Evolutionary conservation across 768 basidiomycete genomes (phyloP).

Genomic region (Suillus paluster): DNA sequence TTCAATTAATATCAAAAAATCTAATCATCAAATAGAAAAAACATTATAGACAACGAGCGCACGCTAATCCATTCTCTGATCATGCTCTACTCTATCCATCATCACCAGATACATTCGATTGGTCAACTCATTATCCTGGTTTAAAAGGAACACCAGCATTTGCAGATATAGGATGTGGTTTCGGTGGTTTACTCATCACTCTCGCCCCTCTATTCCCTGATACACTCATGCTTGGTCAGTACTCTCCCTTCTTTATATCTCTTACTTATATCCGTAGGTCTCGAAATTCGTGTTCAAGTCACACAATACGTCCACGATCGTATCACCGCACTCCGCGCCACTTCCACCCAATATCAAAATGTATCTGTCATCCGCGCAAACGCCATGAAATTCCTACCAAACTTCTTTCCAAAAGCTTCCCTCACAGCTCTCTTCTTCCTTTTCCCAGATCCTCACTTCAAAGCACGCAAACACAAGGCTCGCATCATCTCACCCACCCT

Average conservation of each 20-base stretch:
- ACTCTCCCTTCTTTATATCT: slow-evolving; percentile 9
- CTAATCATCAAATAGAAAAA: slow-evolving; percentile 60
- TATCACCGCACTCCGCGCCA: slow-evolving; percentile 88
- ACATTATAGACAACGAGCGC: slow-evolving; percentile 82
- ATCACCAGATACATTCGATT: slow-evolving; percentile 77
- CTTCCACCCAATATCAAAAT: slow-evolving; percentile 73
- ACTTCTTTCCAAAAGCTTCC: slow-evolving; percentile 91
- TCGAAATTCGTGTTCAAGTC: slow-evolving; percentile 97
- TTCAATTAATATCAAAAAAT: neutral
- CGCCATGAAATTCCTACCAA: slow-evolving; percentile 98
- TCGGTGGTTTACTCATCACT: slow-evolving; percentile 89
- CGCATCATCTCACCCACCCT: slow-evolving; percentile 98
- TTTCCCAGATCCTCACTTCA: slow-evolving; percentile 99
- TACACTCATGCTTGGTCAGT: slow-evolving; percentile 88
- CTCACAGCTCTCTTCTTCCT: slow-evolving; percentile 95
- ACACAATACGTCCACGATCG: slow-evolving; percentile 96
- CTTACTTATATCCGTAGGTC: slow-evolving; percentile 52
- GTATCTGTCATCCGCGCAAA: slow-evolving; percentile 94
- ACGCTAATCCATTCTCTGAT: slow-evolving; percentile 87
- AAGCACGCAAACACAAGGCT: slow-evolving; percentile 96
- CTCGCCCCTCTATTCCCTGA: slow-evolving; percentile 92
- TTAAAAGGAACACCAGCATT: slow-evolving; percentile 78
- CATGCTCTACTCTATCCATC: slow-evolving; percentile 87
- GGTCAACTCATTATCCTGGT: slow-evolving; percentile 82
- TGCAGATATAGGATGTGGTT: slow-evolving; percentile 97